Evolutionary conservation across 2,329 filamentous ascomycete species (phyloP).

Genomic region (Fusarium sp.): DNA sequence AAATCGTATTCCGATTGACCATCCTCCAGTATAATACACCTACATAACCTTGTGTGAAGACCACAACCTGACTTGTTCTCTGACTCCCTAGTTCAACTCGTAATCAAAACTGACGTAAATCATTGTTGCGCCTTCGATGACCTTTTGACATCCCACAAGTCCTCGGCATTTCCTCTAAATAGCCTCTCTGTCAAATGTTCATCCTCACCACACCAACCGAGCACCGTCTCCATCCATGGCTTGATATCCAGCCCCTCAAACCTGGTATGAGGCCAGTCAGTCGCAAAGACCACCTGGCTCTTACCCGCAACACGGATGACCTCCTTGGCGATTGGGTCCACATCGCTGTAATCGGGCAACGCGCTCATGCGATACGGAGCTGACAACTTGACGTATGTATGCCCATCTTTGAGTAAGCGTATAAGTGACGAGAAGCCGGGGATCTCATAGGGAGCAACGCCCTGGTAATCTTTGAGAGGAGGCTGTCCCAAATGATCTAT

Average conservation of each 20-base stretch:
- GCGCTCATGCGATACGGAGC: conserved; percentile 68
- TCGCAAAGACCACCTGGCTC: conserved; percentile 66
- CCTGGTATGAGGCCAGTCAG: conserved; percentile 74
- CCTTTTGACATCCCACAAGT: conserved; percentile 55
- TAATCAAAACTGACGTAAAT: neutral
- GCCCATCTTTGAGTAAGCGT: conserved; percentile 59
- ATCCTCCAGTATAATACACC: neutral
- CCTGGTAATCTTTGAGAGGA: conserved; percentile 49
- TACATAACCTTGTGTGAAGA: no score
- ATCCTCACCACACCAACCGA: conserved; percentile 65
- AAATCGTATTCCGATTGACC: neutral
- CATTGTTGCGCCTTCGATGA: neutral
- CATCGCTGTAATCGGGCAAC: conserved; percentile 57
- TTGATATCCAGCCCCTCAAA: conserved; percentile 68
- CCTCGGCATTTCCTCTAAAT: conserved; percentile 68
- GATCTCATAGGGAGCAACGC: conserved; percentile 38
- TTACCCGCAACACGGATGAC: conserved; percentile 59
- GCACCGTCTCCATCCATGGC: conserved; percentile 60
- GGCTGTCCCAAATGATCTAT: conserved; percentile 72
- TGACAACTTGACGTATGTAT: conserved; percentile 69
- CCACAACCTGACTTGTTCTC: no score
- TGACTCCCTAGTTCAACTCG: neutral
- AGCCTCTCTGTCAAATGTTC: conserved; percentile 61
- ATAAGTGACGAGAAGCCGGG: conserved; percentile 56
- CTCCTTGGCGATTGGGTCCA: conserved; percentile 63